These are phyloP conservation scores for Leucosporidium yakuticum DNA, from an alignment of 768 basidiomycete species.

Conservation along the genomic window DNA sequence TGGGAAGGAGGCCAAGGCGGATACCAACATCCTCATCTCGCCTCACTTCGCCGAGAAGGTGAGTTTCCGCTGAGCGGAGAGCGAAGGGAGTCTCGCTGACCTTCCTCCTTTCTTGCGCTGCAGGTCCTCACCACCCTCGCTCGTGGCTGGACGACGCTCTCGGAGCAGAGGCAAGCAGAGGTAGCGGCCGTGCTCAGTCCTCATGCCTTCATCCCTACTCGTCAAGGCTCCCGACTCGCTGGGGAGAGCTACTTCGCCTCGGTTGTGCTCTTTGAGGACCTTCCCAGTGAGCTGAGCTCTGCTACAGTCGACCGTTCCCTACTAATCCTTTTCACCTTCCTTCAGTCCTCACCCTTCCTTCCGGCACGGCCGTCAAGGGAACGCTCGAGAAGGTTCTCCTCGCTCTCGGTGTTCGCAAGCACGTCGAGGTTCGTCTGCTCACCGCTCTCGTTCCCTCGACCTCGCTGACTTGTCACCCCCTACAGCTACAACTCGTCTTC, in stretches of 20 bases:
- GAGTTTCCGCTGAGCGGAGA: conserved; percentile 50
- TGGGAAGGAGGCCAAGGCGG: conserved; percentile 42
- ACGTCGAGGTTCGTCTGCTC: conserved; percentile 56
- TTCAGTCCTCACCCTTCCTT: conserved; percentile 68
- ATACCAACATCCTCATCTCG: conserved; percentile 61
- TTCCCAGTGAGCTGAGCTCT: neutral
- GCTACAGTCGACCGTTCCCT: neutral
- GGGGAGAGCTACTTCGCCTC: conserved; percentile 63
- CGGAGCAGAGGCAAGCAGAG: conserved; percentile 49
- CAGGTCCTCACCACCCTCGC: conserved; percentile 40
- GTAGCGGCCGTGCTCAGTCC: conserved; percentile 52
- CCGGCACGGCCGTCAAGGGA: conserved; percentile 59
- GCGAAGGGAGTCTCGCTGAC: neutral
- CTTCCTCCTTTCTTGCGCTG: too few species aligned
- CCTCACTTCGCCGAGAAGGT: conserved; percentile 75
- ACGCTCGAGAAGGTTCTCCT: conserved; percentile 58
- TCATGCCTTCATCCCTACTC: conserved; percentile 64
- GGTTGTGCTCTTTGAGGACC: conserved; percentile 79
- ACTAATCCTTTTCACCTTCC: conserved; percentile 42
- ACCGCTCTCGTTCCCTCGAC: neutral
- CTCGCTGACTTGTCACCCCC: neutral
- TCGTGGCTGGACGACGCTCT: conserved; percentile 65
- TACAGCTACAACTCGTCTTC: conserved; percentile 75
- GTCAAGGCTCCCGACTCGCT: conserved; percentile 65
- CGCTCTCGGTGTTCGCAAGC: conserved; percentile 75